Evolutionary conservation across 179 eudicot species (phyloP), one percentile per base, ranked within the genome.

Genomic region (Corrigiola litoralis): DNA sequence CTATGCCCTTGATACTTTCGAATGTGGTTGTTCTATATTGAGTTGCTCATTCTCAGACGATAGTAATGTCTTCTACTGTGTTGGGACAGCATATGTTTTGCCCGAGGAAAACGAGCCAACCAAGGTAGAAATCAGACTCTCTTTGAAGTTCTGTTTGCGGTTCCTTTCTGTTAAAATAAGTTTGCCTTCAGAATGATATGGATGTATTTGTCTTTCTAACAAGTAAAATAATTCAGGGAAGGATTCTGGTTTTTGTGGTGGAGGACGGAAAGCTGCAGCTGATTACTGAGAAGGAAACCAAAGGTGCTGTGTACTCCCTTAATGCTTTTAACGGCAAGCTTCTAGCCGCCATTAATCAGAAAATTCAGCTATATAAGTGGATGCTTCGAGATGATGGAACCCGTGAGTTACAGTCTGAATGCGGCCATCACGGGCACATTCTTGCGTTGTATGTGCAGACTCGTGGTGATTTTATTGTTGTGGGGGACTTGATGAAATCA

Each of bases 31-130:
- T 77, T 94, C 99, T 67, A 86, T 94, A 36, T 76, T 90, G 23
- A 94, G 96, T 70, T 94, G 99, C 85, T 88, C 99, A 33, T 94
- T 94, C 77, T 79, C 96, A 27, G 99, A 94, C 77, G 99, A 94
- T 66, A 71, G 24, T 74, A 94, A 86, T 66, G 85, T 88, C 41
- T 94, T 90, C 75, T 94, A 94, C 72, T 94, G 99, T 63, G 89
- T 94, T 59, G 99, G 99, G 45, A 90, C 99, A 50, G 95, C 99
- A 34, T 94, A 94, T 73, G 97, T 94, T 63, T 82, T 90, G 77
- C 96, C 94, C 0, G 96, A 90, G 78, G 97, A 94, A 80, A 90
- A 81, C 71, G 97, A 94, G 75, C 97, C 99, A 52, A 79, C 89
- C 57, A 94, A 94, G 99, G 99, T 94, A 71, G 37, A 8, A 13